Evolutionary conservation across 352 stramenopile species (phyloP).

Genomic region (Globisporangium solare): DNA sequence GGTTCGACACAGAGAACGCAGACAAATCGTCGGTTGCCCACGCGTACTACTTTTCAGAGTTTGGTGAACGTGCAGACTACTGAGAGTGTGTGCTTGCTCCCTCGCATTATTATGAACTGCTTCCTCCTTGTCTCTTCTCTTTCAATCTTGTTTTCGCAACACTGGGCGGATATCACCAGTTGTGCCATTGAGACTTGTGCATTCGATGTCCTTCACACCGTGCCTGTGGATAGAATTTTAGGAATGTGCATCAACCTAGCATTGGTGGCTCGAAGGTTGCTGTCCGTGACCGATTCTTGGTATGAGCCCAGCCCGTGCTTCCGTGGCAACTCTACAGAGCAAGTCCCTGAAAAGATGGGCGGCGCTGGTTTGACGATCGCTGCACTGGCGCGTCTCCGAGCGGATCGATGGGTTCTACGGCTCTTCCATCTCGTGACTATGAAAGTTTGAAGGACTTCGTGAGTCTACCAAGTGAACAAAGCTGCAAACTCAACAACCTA

Average conservation of each 20-base stretch:
- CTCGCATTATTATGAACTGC: background rate
- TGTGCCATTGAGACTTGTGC: too few species aligned
- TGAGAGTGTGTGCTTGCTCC: conserved; percentile 11
- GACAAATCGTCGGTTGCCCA: conserved; percentile 53
- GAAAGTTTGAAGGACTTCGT: background rate
- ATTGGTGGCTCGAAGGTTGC: too few species aligned
- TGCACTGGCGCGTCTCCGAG: conserved; percentile 36
- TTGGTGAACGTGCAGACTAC: conserved; percentile 49
- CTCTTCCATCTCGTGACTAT: conserved; percentile 45
- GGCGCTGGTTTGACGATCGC: conserved; percentile 46
- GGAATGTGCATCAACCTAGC: too few species aligned
- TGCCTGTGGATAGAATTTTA: too few species aligned
- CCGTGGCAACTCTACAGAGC: conserved; percentile 22
- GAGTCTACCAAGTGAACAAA: background rate
- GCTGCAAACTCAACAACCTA: too few species aligned
- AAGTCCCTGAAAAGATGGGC: conserved; percentile 54
- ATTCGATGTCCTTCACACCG: too few species aligned
- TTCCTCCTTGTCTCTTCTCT: background rate
- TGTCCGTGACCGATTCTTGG: too few species aligned
- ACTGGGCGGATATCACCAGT: too few species aligned
- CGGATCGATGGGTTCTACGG: conserved; percentile 48
- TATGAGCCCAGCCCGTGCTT: background rate
- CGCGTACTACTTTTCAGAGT: conserved; percentile 76
- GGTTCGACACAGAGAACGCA: conserved; percentile 57
- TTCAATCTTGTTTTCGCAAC: background rate